Percentiles rank a stretch among this genome's conserved stretches.
Evolutionary conservation across 805 yeast species (phyloP).

Genomic region (Brettanomyces custersianus): DNA sequence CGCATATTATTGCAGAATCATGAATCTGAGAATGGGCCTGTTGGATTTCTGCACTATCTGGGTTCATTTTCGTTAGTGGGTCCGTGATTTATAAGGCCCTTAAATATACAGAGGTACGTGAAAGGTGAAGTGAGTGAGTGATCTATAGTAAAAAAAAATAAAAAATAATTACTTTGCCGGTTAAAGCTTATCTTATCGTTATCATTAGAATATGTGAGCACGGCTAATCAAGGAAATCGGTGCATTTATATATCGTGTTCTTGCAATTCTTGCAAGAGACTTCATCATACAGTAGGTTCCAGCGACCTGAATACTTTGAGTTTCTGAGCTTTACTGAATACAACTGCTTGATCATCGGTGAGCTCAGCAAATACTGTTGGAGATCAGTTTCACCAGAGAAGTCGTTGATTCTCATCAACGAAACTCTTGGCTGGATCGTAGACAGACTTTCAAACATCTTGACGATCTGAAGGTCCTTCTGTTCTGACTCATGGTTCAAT

Average conservation of each 20-base stretch:
- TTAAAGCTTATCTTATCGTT: too few relatives aligned
- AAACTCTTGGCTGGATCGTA: conserved; percentile 13
- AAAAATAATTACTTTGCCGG: too few relatives aligned
- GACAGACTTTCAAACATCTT: conserved; percentile 16
- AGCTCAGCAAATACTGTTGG: conserved; percentile 11
- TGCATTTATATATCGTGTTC: conserved; percentile 1
- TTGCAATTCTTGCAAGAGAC: neutral
- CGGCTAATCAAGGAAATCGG: conserved; percentile 1
- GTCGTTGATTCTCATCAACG: conserved; percentile 10
- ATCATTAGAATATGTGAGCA: too few relatives aligned
- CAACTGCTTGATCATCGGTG: conserved; percentile 14
- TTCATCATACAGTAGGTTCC: conserved; percentile 6
- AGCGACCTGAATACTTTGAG: conserved; percentile 3
- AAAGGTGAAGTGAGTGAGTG: neutral
- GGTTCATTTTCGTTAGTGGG: neutral
- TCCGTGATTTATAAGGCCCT: neutral
- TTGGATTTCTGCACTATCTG: too few relatives aligned
- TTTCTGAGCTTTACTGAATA: conserved; percentile 2
- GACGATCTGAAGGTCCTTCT: conserved; percentile 9
- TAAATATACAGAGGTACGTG: too few relatives aligned
- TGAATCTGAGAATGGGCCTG: too few relatives aligned
- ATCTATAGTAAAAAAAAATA: too few relatives aligned
- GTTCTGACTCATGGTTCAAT: conserved; percentile 9
- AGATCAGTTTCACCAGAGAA: conserved; percentile 2
- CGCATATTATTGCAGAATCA: neutral